Evolutionary conservation across 164 flowering plant species (phyloP), one percentile per base, ranked within the genome.

Genomic region (Sextonia rubra): DNA sequence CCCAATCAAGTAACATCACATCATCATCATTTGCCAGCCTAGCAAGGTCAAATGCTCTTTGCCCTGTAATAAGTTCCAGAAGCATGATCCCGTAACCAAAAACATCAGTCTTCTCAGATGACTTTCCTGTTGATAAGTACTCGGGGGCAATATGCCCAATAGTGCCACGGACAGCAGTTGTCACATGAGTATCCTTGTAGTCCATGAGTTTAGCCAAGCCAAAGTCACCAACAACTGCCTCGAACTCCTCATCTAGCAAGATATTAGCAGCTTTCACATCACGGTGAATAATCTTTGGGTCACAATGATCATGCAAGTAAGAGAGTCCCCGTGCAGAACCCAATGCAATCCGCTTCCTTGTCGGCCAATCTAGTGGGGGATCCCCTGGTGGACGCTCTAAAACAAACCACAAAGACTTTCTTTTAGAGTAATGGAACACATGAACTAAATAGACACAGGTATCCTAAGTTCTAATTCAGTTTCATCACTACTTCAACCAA

Each of bases 1-100:
- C 98, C 98, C 98, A 93, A 76, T 93, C 98, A 66, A 91, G 94
- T 74, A 93, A 72, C 98, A 93, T 90, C 78, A 91, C 98, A 86
- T 93, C 98, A 63, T 93, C 97, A 71, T 93, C 96, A 78, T 91
- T 93, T 26, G 97, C 98, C 78, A 93, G 98, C 66, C 97, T 85
- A 60, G 98, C 98, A 71, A 93, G 94, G 81, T 91, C 98, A 80
- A 90, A 93, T 29, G 94, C 97, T 74, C 94, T 81, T 74, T 91
- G 98, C 48, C 98, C 98, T n/a, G 98, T 91, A 30, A 93, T 89
- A 58, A 93, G 89, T 81, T 93, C 98, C 26, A 93, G 85, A 80
- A 93, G 97, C 98, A 93, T 92, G 74, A 92, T 86, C 29, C 98
- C 98, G 72, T 90, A 92, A 0, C 97, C 97, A 80, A 89, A 92